Conservation (phyloP, 352 stramenopile species). For the Pythium aquatile region DNA sequence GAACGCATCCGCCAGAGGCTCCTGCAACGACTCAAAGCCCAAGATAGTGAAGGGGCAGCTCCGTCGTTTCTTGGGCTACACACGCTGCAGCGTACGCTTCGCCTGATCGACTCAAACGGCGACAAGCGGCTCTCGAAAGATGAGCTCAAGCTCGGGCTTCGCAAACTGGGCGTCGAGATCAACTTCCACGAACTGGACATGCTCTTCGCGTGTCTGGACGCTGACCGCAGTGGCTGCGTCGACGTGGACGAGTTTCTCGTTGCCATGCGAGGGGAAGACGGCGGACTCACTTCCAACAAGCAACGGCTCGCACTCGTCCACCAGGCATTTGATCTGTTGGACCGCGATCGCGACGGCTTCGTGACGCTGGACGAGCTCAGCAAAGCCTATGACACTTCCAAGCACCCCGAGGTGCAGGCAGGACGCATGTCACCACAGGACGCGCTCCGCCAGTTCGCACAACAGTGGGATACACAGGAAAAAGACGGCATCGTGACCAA, state of each 20-base stretch:
- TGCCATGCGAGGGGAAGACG: constrained; percentile 52
- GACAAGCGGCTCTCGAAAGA: constrained; percentile 55
- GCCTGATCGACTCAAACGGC: constrained; percentile 37
- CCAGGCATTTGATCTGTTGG: constrained; percentile 66
- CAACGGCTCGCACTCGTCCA: constrained; percentile 55
- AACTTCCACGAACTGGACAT: constrained; percentile 64
- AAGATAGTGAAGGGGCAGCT: constrained; percentile 7
- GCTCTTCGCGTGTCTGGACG: constrained; percentile 71
- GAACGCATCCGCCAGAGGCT: constrained; percentile 18
- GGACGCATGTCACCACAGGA: constrained; percentile 36
- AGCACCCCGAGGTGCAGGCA: constrained; percentile 53
- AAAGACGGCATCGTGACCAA: constrained; percentile 36
- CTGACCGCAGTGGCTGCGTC: constrained; percentile 57
- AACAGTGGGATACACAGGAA: constrained; percentile 41
- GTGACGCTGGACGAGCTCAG: constrained; percentile 59
- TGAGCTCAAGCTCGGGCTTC: constrained; percentile 53
- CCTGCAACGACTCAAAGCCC: constrained; percentile 18
- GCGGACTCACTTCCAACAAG: constrained; percentile 16
- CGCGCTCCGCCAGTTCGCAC: constrained; percentile 35
- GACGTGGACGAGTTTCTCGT: constrained; percentile 74
- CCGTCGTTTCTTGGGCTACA: constrained; percentile 28
- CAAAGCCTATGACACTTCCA: constrained; percentile 42
- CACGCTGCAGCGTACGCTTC: constrained; percentile 42
- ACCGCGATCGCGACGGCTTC: constrained; percentile 46
- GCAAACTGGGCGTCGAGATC: constrained; percentile 57